Percentiles rank a stretch among this genome's conserved stretches.
phyloP scores from a whole-genome alignment of 495 filamentous ascomycete species.

The Trichocladium uniseriatum region DNA sequence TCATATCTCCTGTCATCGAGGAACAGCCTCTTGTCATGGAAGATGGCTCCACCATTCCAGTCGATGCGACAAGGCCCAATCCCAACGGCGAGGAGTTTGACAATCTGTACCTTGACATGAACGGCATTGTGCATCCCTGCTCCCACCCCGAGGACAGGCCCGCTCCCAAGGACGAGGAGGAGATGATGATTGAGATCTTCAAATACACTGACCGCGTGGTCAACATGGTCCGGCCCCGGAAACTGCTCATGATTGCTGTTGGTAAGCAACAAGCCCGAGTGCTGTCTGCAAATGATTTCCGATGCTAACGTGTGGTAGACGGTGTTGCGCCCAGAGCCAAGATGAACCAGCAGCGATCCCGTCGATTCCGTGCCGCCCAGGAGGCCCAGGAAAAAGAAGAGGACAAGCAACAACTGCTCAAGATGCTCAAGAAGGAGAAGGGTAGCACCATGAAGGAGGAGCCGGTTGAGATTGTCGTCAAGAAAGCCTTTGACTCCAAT shows the following conservation, averaged over 20 bases:
- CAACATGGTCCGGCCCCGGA: constrained; percentile 94
- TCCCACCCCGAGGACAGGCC: constrained; percentile 93
- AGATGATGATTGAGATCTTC: constrained; percentile 99
- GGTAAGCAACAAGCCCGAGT: constrained; percentile 95
- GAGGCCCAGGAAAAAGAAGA: constrained; percentile 91
- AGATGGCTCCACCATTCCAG: constrained; percentile 70
- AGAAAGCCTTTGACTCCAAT: constrained; percentile 97
- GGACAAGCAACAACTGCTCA: constrained; percentile 77
- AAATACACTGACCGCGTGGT: constrained; percentile 96
- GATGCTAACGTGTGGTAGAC: constrained; percentile 47
- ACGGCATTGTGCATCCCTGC: constrained; percentile 98
- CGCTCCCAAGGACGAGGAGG: constrained; percentile 84
- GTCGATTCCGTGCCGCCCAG: constrained; percentile 84
- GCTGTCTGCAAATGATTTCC: constrained; percentile 65
- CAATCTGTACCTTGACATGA: constrained; percentile 98
- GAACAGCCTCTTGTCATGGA: constrained; percentile 65
- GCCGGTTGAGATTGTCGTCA: constrained; percentile 52
- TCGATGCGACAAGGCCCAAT: constrained; percentile 76
- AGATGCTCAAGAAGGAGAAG: constrained; percentile 67
- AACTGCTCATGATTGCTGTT: constrained; percentile 94
- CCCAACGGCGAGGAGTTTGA: constrained; percentile 97
- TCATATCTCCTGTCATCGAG: constrained; percentile 83
- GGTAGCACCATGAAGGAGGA: constrained; percentile 51
- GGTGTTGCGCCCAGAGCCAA: constrained; percentile 91
- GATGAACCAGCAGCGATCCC: constrained; percentile 94